Evolutionary conservation across 2,329 filamentous ascomycete genomes (phyloP).

Genomic region (Coniochaeta prunicola): DNA sequence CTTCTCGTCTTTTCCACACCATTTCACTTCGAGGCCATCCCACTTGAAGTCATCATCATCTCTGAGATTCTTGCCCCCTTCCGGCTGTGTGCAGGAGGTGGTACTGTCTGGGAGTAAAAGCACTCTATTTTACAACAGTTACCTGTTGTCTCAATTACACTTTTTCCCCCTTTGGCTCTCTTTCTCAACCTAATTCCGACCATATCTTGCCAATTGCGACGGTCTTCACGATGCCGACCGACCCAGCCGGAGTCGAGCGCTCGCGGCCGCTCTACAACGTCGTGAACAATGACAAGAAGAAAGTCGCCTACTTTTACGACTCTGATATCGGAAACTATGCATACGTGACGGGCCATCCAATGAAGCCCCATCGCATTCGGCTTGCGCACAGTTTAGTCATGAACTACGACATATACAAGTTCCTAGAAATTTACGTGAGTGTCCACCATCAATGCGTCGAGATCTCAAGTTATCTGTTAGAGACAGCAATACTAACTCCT

Average conservation of each 20-base stretch:
- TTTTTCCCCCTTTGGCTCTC: neutral
- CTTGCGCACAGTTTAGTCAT: conserved; percentile 93
- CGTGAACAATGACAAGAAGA: conserved; percentile 50
- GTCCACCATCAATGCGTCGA: neutral
- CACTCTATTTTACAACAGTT: neutral
- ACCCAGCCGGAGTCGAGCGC: conserved; percentile 28
- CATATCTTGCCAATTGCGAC: neutral
- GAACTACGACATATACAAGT: conserved; percentile 91
- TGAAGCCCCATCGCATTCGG: conserved; percentile 96
- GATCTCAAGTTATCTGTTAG: neutral
- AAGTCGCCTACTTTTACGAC: conserved; percentile 97
- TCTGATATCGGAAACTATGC: conserved; percentile 98
- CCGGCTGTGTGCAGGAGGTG: neutral
- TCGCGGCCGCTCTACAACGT: conserved; percentile 39
- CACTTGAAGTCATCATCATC: neutral
- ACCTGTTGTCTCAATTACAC: neutral
- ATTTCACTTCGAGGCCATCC: neutral
- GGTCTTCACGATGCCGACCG: conserved; percentile 15
- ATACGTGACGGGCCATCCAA: conserved; percentile 92
- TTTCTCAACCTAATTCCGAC: neutral
- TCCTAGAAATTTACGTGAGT: conserved; percentile 91
- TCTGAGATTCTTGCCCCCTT: neutral
- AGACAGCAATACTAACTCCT: neutral
- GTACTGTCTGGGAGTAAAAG: neutral
- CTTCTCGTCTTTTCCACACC: conserved; percentile 1